These are phyloP conservation scores for Venturia pyrina DNA, from an alignment of 2,329 filamentous ascomycete species.

Conservation along the genomic window DNA sequence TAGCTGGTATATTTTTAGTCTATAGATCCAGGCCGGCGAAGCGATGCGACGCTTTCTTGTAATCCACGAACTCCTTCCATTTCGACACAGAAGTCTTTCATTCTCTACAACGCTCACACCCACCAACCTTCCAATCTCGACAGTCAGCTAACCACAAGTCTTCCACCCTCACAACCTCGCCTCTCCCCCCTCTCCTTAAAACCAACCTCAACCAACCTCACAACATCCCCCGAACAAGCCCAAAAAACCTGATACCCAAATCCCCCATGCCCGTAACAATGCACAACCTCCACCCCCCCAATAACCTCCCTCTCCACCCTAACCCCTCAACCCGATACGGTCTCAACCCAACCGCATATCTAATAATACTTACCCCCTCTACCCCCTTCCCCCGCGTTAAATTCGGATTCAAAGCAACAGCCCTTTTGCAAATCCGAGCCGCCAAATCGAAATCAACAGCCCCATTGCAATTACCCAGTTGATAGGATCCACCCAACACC, in stretches of 20 bases:
- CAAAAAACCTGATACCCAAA: constrained; percentile 56
- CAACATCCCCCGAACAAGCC: constrained; percentile 32
- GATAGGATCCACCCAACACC: constrained; percentile 73
- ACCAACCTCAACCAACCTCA: constrained; percentile 25
- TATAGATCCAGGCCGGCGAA: too few species aligned
- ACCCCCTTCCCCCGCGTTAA: constrained; percentile 58
- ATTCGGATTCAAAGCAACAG: constrained; percentile 52
- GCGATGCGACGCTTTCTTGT: too few species aligned
- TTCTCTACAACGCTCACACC: neutral
- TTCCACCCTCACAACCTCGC: neutral
- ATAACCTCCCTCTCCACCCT: constrained; percentile 65
- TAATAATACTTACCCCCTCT: constrained; percentile 61
- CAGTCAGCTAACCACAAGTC: neutral
- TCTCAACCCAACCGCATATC: constrained; percentile 76
- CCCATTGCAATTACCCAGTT: constrained; percentile 68
- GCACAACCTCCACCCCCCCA: constrained; percentile 56
- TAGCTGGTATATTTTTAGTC: neutral
- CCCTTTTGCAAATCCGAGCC: constrained; percentile 72
- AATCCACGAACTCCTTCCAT: neutral
- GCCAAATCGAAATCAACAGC: constrained; percentile 72
- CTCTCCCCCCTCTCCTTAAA: neutral
- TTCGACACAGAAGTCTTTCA: neutral
- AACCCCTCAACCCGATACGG: constrained; percentile 65
- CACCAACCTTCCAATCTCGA: neutral
- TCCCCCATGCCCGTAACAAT: constrained; percentile 70